A percentile compares a stretch with the other conserved stretches of the same genome.
Evolutionary conservation across 202 grass and related monocot species (phyloP).

Genomic region (Eragrostis tef): DNA sequence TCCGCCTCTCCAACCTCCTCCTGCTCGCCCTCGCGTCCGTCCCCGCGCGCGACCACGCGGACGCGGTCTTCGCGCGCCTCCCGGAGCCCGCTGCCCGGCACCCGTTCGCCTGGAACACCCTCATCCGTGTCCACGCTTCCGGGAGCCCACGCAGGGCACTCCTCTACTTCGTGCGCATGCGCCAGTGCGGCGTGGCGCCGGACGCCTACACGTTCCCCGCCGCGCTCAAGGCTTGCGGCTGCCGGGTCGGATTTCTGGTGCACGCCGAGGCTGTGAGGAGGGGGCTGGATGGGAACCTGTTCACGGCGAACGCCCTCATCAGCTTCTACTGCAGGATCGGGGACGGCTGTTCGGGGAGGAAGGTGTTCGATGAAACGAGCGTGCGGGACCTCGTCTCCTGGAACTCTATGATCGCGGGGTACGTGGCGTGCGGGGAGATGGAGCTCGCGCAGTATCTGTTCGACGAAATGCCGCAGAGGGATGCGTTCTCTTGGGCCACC

Average conservation of each 20-base stretch:
- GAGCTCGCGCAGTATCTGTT: slow-evolving; percentile 62
- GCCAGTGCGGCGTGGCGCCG: slow-evolving; percentile 42
- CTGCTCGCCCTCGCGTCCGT: slow-evolving; percentile 52
- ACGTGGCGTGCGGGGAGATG: slow-evolving; percentile 49
- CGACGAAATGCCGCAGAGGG: slow-evolving; percentile 60
- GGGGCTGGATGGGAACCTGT: slow-evolving; percentile 59
- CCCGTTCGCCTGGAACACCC: slow-evolving; percentile 68
- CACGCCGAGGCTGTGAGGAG: slow-evolving; percentile 56
- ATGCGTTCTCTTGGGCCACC: slow-evolving; percentile 67
- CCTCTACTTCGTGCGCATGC: slow-evolving; percentile 58
- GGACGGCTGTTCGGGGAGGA: slow-evolving; percentile 52
- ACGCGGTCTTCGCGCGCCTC: slow-evolving; percentile 49
- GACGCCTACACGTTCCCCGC: slow-evolving; percentile 86
- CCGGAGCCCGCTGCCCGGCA: slow-evolving; percentile 30
- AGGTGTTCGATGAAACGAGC: slow-evolving; percentile 60
- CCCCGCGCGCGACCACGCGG: slow-evolving; percentile 29
- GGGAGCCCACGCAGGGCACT: slow-evolving; percentile 43
- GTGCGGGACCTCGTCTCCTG: slow-evolving; percentile 60
- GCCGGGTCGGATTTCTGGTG: slow-evolving; percentile 45
- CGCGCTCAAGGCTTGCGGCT: slow-evolving; percentile 63
- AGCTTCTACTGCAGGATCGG: slow-evolving; percentile 69
- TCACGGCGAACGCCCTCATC: slow-evolving; percentile 68
- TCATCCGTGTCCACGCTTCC: slow-evolving; percentile 53
- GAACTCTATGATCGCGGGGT: slow-evolving; percentile 74
- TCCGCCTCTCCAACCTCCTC: slow-evolving; percentile 51